Conservation (phyloP, 2,329 filamentous ascomycete genomes). For the Fusarium sororula region DNA sequence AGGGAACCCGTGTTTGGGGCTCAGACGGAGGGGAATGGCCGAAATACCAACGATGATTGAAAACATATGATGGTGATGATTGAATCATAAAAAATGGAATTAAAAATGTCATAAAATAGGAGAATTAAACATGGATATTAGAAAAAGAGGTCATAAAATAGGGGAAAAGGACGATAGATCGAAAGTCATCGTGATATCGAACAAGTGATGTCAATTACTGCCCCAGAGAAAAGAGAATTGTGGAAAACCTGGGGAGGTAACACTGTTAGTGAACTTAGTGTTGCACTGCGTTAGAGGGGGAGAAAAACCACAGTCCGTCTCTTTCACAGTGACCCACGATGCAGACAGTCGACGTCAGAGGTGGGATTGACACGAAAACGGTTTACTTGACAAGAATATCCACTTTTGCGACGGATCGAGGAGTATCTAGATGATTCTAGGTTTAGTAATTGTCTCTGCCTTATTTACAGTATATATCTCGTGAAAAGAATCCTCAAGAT, state of each 20-base stretch:
- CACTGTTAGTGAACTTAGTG: not conserved
- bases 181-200: conserved; percentile 17
- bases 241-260: conserved; percentile 18
- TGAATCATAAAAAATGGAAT: conserved; percentile 1
- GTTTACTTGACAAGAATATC: conserved; percentile 3
- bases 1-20: not conserved
- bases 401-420: conserved; percentile 24
- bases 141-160: conserved; percentile 10
- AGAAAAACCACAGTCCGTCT: not conserved
- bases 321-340: conserved; percentile 8
- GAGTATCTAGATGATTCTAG: conserved; percentile 8
- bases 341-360: conserved; percentile 29
- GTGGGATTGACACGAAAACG: conserved; percentile 20
- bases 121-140: not conserved
- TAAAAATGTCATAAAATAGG: not conserved
- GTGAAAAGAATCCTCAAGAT: not conserved
- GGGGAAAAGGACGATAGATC: conserved; percentile 1
- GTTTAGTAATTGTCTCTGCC: not conserved
- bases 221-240: conserved; percentile 8
- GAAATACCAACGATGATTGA: conserved; percentile 7
- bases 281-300: conserved; percentile 5
- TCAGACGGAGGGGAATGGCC: conserved; percentile 15
- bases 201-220: conserved; percentile 25
- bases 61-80: conserved; percentile 7
- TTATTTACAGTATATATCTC: not conserved